phyloP scores from a whole-genome alignment of 441 rosid species.

The Populus trichocarpa region DNA sequence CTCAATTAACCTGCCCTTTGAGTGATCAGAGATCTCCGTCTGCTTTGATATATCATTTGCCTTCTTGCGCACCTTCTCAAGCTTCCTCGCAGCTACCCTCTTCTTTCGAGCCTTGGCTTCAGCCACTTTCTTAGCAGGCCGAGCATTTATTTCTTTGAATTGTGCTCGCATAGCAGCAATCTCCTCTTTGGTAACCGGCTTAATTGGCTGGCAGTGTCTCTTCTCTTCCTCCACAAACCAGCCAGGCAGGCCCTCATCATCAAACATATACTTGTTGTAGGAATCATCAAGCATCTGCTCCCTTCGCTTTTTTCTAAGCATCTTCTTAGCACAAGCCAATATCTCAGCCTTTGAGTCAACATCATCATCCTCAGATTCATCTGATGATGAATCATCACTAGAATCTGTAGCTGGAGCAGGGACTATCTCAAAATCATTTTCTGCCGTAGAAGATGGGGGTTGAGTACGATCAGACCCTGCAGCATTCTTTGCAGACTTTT shows the following conservation, averaged over 20 bases:
- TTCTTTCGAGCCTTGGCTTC: conserved; percentile 95
- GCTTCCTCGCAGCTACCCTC: conserved; percentile 58
- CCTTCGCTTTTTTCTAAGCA: conserved; percentile 86
- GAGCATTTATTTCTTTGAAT: conserved; percentile 83
- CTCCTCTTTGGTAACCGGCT: conserved; percentile 86
- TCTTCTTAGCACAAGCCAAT: conserved; percentile 87
- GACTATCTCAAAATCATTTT: conserved; percentile 78
- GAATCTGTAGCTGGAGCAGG: conserved; percentile 77
- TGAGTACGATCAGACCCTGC: conserved; percentile 14
- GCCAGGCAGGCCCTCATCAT: conserved; percentile 65
- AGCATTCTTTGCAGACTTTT: conserved; percentile 27
- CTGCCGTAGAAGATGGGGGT: conserved; percentile 29
- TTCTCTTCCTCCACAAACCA: conserved; percentile 92
- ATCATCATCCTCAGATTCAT: conserved; percentile 65
- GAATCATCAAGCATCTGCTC: conserved; percentile 82
- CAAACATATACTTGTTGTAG: conserved; percentile 73
- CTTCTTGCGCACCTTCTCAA: conserved; percentile 89
- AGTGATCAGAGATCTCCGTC: conserved; percentile 67
- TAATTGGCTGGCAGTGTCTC: conserved; percentile 68
- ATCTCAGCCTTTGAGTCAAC: conserved; percentile 75
- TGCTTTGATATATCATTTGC: conserved; percentile 81
- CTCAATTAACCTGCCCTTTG: conserved; percentile 83
- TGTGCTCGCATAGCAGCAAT: conserved; percentile 83
- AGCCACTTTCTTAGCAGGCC: conserved; percentile 95
- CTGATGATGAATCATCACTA: conserved; percentile 65